Base-by-base conservation (phyloP, 2,329 filamentous ascomycete genomes). In the Paraphaeosphaeria sporulosa region DNA sequence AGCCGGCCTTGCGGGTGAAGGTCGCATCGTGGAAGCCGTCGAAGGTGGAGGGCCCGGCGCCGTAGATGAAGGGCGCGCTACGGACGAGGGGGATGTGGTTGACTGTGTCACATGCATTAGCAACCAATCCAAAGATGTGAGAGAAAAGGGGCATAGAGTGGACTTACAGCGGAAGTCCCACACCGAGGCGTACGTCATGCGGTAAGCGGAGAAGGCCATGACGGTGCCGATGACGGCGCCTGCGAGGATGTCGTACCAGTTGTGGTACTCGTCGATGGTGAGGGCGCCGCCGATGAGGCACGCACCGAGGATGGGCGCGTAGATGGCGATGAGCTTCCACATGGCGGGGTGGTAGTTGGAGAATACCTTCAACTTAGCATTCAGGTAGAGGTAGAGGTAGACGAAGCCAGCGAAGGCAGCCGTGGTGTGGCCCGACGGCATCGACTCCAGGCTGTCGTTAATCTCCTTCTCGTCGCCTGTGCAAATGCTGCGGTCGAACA, bases 331-430 rank as follows among this genome's bases (percentile, higher is more conserved):
- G 13, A 92, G 77, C 78, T 92, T 92, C 90, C 90, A 92, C 84
- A 91, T 87, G 13, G 87, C 82, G 0, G 90, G 86, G 71, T 92
- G 90, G 73, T 90, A 89, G 80, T 91, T 89, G 64, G 86, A 80
- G 68, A 88, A 92, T 58, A 92, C 85, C 82, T 92, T 93, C 65
- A 93, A 83, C 80, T 93, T 93, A 50, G 89, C 90, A 75, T 93
- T 93, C 47, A 93, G 85, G 79, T 92, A 93, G 1, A 93, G 81
- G 66, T 84, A 89, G 2, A 93, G 79, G 71, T 86, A 93, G 23
- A 91, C 83, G 67, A 91, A 90, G 5, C 89, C 89, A 0, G 88
- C 89, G 60, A 92, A 92, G 0, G 89, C 89, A 0, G 90, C 90
- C 0, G 90, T 91, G 5, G 88, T 88, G 76, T 93, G 90, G 0